Percentiles rank a stretch among this genome's conserved stretches.
Conservation (phyloP, 768 basidiomycete genomes). For the Lentinula edodes region DNA sequence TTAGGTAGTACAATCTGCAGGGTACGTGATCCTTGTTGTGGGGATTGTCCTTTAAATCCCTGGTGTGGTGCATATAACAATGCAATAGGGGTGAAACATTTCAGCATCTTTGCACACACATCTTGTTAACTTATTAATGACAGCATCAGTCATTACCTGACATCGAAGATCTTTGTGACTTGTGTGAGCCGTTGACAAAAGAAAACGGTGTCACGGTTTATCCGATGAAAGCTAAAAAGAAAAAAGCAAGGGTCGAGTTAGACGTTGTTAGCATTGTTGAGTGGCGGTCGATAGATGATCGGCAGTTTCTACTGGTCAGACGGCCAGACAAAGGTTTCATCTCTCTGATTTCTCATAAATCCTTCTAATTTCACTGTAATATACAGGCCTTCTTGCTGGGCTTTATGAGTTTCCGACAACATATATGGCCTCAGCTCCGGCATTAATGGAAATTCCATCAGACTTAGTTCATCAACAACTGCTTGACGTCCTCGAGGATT, state of each 20-base stretch:
- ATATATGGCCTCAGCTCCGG: conserved; percentile 43
- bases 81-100: conserved; percentile 6
- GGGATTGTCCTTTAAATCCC: conserved; percentile 59
- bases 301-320: conserved; percentile 72
- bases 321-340: conserved; percentile 74
- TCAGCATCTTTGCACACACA: not conserved
- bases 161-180: conserved; percentile 71
- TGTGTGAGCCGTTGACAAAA: conserved; percentile 56
- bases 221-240: conserved; percentile 82
- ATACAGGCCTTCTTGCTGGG: conserved; percentile 81
- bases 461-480: conserved; percentile 30
- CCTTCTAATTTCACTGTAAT: not conserved
- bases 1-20: conserved; percentile 92
- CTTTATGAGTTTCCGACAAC: conserved; percentile 82
- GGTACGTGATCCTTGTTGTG: conserved; percentile 73
- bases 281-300: conserved; percentile 47
- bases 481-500: conserved; percentile 30
- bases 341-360: not conserved
- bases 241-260: conserved; percentile 78
- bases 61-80: conserved; percentile 63
- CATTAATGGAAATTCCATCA: conserved; percentile 25
- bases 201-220: conserved; percentile 57
- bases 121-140: not conserved
- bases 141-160: conserved; percentile 32
- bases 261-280: conserved; percentile 85